Percentiles rank a stretch among this genome's conserved stretches.
These are phyloP conservation scores for Rhodotorula sp. DNA, from an alignment of 1,284 basidiomycete genomes.

Conservation along the genomic window DNA sequence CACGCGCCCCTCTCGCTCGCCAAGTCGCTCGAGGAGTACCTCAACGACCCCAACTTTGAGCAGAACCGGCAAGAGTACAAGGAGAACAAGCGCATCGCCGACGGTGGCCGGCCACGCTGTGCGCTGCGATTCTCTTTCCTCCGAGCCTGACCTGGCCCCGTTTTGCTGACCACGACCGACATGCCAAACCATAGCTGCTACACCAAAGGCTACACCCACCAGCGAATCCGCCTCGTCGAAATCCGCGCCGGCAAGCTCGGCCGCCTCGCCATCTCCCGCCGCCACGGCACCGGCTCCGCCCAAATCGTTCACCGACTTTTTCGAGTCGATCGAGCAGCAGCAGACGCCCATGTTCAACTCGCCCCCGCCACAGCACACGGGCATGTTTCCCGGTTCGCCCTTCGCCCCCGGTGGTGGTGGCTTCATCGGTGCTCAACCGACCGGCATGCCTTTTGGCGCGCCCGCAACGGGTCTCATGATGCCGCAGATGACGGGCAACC, in stretches of 20 bases:
- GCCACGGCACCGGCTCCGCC: conserved; percentile 37
- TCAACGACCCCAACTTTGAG: conserved; percentile 94
- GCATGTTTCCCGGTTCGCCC: conserved; percentile 57
- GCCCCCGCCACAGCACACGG: conserved; percentile 51
- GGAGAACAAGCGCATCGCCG: conserved; percentile 73
- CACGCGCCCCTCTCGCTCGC: conserved; percentile 93
- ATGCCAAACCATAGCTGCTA: not conserved
- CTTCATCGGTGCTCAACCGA: conserved; percentile 55
- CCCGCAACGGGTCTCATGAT: conserved; percentile 16
- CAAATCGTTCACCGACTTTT: conserved; percentile 76
- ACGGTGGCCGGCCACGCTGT: conserved; percentile 55
- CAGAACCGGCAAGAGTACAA: conserved; percentile 90
- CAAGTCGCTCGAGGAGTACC: conserved; percentile 89
- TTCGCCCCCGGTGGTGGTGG: conserved; percentile 67
- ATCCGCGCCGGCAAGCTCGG: conserved; percentile 12
- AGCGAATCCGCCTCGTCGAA: not conserved
- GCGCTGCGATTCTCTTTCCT: not conserved
- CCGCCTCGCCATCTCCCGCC: conserved; percentile 22
- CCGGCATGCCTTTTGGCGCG: conserved; percentile 31
- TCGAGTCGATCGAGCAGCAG: conserved; percentile 82
- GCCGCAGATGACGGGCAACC: conserved; percentile 39
- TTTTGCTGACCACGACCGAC: not conserved
- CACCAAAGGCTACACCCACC: not conserved
- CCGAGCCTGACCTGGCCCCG: not conserved
- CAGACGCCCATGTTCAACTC: conserved; percentile 69